Evolutionary conservation across 1,284 basidiomycete species (phyloP).

Genomic region (Microbotryomycetes sp.): DNA sequence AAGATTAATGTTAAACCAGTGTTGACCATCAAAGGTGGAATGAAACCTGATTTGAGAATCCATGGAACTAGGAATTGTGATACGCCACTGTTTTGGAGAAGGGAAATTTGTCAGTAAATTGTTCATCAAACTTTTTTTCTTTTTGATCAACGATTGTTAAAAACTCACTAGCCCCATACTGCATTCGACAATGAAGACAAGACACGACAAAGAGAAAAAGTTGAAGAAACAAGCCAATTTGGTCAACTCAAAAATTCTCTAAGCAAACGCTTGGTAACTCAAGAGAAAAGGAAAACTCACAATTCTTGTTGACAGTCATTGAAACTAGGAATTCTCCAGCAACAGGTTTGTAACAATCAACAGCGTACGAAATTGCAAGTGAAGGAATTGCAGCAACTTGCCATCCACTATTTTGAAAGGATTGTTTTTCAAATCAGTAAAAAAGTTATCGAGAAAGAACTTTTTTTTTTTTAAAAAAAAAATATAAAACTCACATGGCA

Average conservation of each 20-base stretch:
- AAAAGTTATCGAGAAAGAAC: too few relatives aligned
- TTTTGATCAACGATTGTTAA: background rate
- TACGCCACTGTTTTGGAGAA: background rate
- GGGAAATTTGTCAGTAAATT: too few relatives aligned
- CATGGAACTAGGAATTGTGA: conserved; percentile 6
- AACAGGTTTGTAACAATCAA: conserved; percentile 3
- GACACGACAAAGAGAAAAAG: too few relatives aligned
- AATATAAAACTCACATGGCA: background rate
- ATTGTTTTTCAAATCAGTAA: too few relatives aligned
- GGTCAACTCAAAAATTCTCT: too few relatives aligned
- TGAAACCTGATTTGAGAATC: conserved; percentile 2
- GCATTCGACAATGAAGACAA: too few relatives aligned
- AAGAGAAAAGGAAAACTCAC: too few relatives aligned
- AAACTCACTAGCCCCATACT: conserved; percentile 3
- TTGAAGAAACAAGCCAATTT: too few relatives aligned
- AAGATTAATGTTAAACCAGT: conserved; percentile 4
- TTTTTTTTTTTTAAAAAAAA: too few relatives aligned
- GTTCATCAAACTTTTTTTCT: too few relatives aligned
- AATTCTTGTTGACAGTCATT: conserved; percentile 11
- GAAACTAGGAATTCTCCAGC: conserved; percentile 4
- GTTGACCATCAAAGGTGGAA: conserved; percentile 5
- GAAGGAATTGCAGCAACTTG: conserved; percentile 7
- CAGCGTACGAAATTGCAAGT: background rate
- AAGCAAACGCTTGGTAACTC: too few relatives aligned
- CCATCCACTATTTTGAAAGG: conserved; percentile 8